These are phyloP conservation scores for Citrus maxima DNA, from an alignment of 345 rosid genomes.

Conservation along the genomic window DNA sequence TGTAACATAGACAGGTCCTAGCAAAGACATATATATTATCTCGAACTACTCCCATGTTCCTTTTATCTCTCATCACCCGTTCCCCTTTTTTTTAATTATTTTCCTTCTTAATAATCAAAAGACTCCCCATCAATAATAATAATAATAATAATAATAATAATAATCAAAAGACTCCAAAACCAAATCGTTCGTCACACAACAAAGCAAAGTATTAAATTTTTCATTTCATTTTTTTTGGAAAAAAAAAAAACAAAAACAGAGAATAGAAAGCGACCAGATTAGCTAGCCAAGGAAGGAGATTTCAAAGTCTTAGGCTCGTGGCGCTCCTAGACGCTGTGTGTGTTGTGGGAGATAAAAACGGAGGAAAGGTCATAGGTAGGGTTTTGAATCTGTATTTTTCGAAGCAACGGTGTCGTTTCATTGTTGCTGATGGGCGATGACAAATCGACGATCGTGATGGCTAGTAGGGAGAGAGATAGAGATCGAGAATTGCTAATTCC, in stretches of 20 bases:
- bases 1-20: too few relatives aligned
- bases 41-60: not conserved
- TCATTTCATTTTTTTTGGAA: not conserved
- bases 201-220: not conserved
- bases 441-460: constrained; percentile 63
- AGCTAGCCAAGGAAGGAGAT: not conserved
- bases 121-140: too few relatives aligned
- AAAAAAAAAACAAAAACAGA: not conserved
- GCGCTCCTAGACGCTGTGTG: not conserved
- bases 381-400: not conserved
- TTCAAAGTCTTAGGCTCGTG: not conserved
- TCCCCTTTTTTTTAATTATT: not conserved
- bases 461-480: constrained; percentile 50
- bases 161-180: not conserved
- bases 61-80: not conserved
- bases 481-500: constrained; percentile 94
- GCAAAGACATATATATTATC: not conserved
- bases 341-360: not conserved
- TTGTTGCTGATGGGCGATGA: constrained; percentile 64
- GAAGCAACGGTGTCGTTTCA: not conserved
- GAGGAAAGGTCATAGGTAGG: not conserved
- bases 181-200: not conserved
- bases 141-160: not conserved
- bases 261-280: not conserved
- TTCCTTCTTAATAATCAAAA: not conserved